phyloP scores from a whole-genome alignment of 345 rosid genomes.

The Fremontodendron californicum region DNA sequence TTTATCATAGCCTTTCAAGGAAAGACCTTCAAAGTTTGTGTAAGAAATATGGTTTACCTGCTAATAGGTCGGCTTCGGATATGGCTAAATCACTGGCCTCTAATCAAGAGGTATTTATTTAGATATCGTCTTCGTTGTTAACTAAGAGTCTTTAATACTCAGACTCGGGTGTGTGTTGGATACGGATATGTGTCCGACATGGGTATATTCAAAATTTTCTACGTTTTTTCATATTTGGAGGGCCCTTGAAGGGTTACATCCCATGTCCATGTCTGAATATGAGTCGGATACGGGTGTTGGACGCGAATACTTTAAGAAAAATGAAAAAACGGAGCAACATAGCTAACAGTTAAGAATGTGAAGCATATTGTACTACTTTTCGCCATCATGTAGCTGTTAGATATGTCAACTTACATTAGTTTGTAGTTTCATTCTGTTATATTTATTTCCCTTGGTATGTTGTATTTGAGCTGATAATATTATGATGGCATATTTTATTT shows the following conservation, averaged over 20 bases:
- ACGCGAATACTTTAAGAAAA: too few relatives aligned
- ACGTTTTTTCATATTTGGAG: too few relatives aligned
- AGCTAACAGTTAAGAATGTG: too few relatives aligned
- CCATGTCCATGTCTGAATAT: too few relatives aligned
- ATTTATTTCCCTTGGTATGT: neutral
- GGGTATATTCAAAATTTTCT: too few relatives aligned
- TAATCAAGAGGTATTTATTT: conserved; percentile 36
- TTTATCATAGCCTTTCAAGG: conserved; percentile 44
- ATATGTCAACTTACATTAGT: neutral
- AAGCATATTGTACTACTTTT: neutral
- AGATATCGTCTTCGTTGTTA: neutral
- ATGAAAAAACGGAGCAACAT: too few relatives aligned
- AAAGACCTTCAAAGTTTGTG: conserved; percentile 74
- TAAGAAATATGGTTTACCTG: conserved; percentile 67
- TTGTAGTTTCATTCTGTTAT: neutral
- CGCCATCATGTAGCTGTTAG: neutral
- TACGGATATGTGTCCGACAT: too few relatives aligned
- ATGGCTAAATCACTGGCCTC: conserved; percentile 56
- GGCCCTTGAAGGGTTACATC: too few relatives aligned
- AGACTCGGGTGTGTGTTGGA: too few relatives aligned
- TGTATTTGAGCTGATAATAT: neutral
- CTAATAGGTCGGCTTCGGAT: conserved; percentile 55
- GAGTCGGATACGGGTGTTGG: too few relatives aligned
- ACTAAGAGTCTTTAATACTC: too few relatives aligned
- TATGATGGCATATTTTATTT: neutral